Base-by-base conservation (phyloP, 352 stramenopile genomes). In the Globisporangium mamillatum region DNA sequence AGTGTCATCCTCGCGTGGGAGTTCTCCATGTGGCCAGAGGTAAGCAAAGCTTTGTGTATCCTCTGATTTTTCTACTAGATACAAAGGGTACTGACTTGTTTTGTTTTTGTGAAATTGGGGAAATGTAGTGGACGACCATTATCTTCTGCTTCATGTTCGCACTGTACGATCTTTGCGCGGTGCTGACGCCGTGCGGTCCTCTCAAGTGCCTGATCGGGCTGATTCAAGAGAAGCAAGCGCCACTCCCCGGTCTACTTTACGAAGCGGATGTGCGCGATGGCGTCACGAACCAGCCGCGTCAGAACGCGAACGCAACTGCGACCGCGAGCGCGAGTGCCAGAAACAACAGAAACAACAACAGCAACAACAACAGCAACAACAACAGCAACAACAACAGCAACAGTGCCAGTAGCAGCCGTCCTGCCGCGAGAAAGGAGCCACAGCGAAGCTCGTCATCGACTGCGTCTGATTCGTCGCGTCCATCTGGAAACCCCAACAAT, bases 1-100 rank as follows among this genome's bases (percentile, higher is more conserved):
- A 98, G 91, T 60, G 94, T 99, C 20, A 98, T 99, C 66, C 84
- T 99, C 65, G 96, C 96, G 20, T 99, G 97, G 95, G 86, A 99
- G 68, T 92, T 99, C 44, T 97, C 91, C 54, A 96, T 98, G 81
- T 98, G 98, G 77, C 95, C 97, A 32, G 90, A 98, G 97, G 92
- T 96, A 93, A 80, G 59, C 18, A 41, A 4, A n/a, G 29, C 4
- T 22, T 9, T 22, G 29, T 32, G 29, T 32, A 32, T 32, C 29
- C 29, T 32, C 29, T 32, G 29, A 32, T 32, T 32, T 32, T 32
- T 4, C 29, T 32, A 8, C 29, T 32, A 32, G 29, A 32, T 32
- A 32, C 29, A 32, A 32, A 32, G 29, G 4, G 16, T 41, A 41
- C 54, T 60, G 29, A 60, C 18, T 41, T 50, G 16, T 41, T 25